These are phyloP conservation scores for Vairimorpha necatrix DNA, from an alignment of 371 early-diverging fungal species.

Conservation along the genomic window DNA sequence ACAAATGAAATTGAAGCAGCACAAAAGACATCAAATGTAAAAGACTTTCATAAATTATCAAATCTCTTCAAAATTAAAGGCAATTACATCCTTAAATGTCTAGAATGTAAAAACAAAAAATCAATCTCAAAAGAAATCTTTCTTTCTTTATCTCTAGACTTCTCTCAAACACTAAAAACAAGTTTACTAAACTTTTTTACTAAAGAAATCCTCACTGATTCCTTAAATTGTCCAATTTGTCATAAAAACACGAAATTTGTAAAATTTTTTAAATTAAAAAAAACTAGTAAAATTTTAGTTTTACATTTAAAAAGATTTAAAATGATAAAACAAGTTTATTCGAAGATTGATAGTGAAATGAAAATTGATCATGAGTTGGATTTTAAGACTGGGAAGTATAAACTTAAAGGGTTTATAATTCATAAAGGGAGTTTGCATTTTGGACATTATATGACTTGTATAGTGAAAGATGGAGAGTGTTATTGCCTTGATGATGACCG, in stretches of 20 bases:
- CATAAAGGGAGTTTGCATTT: constrained; percentile 47
- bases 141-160: not conserved
- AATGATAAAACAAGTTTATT: constrained; percentile 2
- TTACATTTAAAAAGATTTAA: constrained; percentile 52
- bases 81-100: constrained; percentile 1
- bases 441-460: constrained; percentile 54
- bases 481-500: constrained; percentile 50
- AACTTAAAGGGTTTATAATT: constrained; percentile 28
- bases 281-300: constrained; percentile 31
- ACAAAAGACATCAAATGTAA: too few species aligned
- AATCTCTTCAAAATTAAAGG: not conserved
- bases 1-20: too few species aligned
- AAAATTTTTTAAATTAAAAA: constrained; percentile 24
- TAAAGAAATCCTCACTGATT: not conserved
- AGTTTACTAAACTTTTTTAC: not conserved
- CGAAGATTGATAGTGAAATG: constrained; percentile 37
- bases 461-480: constrained; percentile 36
- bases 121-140: not conserved
- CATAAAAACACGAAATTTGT: not conserved
- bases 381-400: constrained; percentile 8
- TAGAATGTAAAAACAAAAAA: constrained; percentile 10
- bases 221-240: constrained; percentile 11
- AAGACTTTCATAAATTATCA: too few species aligned
- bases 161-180: not conserved
- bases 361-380: constrained; percentile 16